phyloP scores from a whole-genome alignment of 192 early-diverging fungal genomes.

The Coemansia sp. region DNA sequence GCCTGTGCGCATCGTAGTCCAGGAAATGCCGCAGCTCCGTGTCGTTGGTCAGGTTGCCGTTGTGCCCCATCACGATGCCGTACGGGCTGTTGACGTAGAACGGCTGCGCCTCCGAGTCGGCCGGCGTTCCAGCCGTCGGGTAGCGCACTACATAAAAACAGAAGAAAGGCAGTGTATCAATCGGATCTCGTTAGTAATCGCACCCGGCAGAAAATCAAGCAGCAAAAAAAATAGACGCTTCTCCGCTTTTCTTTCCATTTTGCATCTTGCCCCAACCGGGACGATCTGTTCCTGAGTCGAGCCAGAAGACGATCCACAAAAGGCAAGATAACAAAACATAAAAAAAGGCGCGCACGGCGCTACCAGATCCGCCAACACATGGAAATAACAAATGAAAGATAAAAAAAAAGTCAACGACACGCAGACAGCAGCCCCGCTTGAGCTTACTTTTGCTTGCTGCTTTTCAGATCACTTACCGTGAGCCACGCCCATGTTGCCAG shows the following conservation, averaged over 20 bases:
- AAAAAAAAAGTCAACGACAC: conserved; percentile 1
- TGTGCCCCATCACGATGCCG: conserved; percentile 95
- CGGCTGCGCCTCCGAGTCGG: conserved; percentile 95
- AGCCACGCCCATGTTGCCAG: conserved; percentile 91
- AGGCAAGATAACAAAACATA: conserved; percentile 6
- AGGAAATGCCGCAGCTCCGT: conserved; percentile 82
- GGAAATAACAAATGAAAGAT: neutral
- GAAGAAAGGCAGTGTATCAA: too few species aligned
- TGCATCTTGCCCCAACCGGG: neutral
- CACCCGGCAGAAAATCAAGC: too few species aligned
- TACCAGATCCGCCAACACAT: too few species aligned
- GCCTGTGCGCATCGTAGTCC: conserved; percentile 94
- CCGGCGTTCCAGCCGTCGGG: conserved; percentile 96
- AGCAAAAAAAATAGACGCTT: neutral
- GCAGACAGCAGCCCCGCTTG: neutral
- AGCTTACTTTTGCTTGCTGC: too few species aligned
- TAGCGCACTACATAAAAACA: conserved; percentile 76
- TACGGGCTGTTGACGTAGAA: conserved; percentile 99
- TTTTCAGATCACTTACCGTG: conserved; percentile 72
- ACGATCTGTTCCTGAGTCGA: neutral
- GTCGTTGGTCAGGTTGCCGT: conserved; percentile 98
- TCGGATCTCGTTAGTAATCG: too few species aligned
- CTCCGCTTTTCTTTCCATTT: neutral
- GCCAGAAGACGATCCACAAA: neutral
- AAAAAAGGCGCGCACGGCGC: neutral